A percentile compares a stretch with the other conserved stretches of the same genome.
Conservation (phyloP, 257 asterid genomes). For the Lavandula angustifolia region DNA sequence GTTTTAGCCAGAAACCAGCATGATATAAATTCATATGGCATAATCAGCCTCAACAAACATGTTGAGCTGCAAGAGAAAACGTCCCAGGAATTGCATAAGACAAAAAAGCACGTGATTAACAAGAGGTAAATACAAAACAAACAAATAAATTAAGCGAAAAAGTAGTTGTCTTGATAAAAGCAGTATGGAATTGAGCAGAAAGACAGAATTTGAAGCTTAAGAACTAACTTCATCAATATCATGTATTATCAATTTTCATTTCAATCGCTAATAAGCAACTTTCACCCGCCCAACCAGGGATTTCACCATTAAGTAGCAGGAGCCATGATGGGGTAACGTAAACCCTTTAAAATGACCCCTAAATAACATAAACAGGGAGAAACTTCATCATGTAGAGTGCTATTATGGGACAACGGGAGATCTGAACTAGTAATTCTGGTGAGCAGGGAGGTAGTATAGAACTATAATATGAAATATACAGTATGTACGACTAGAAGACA, state of each 20-base stretch:
- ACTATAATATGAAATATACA: neutral
- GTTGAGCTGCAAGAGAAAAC: slow-evolving; percentile 3
- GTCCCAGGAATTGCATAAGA: slow-evolving; percentile 18
- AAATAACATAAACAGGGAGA: slow-evolving; percentile 4
- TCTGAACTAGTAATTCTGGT: neutral
- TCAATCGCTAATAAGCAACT: neutral
- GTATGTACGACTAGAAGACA: neutral
- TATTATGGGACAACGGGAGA: neutral
- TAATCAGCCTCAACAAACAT: slow-evolving; percentile 11
- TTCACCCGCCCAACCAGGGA: neutral
- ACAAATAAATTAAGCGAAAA: neutral
- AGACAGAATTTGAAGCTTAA: neutral
- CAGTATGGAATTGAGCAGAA: neutral
- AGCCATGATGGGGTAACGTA: neutral
- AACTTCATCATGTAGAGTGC: neutral
- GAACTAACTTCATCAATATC: neutral
- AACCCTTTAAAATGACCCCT: slow-evolving; percentile 7
- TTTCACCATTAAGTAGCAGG: neutral
- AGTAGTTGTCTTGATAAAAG: too few relatives aligned
- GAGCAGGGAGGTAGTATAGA: neutral
- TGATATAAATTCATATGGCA: slow-evolving; percentile 20
- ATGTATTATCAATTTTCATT: slow-evolving; percentile 4
- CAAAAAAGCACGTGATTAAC: slow-evolving; percentile 11
- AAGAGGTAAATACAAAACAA: slow-evolving; percentile 9
- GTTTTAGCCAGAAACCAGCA: slow-evolving; percentile 19